Conservation (phyloP, 176 grass and related monocot species). For the Ananas comosus region DNA sequence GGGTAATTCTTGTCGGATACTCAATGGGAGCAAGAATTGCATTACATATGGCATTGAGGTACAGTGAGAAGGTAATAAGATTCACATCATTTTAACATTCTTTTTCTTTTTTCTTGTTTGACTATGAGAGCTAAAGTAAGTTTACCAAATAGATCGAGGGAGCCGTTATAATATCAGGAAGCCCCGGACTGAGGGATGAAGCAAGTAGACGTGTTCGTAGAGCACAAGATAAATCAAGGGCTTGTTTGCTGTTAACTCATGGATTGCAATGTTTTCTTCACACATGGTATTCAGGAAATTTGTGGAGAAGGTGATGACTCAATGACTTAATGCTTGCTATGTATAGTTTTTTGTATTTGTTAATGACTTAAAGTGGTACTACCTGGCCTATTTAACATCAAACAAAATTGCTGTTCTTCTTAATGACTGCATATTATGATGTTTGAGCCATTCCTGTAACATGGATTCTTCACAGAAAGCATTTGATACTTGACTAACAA, state of each 20-base stretch:
- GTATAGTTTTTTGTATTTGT: conserved; percentile 14
- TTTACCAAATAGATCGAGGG: conserved; percentile 52
- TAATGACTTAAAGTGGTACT: neutral
- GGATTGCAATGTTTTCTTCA: conserved; percentile 71
- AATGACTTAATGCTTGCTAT: neutral
- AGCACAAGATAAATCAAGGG: conserved; percentile 71
- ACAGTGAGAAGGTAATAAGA: conserved; percentile 57
- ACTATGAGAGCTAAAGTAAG: conserved; percentile 19
- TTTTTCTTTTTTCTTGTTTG: conserved; percentile 4
- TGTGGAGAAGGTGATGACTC: conserved; percentile 64
- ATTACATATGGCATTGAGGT: conserved; percentile 68
- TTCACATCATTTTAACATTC: neutral
- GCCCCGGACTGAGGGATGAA: conserved; percentile 72
- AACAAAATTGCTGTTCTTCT: neutral
- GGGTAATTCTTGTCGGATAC: conserved; percentile 68
- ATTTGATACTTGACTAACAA: conserved; percentile 1
- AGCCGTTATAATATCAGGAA: conserved; percentile 85
- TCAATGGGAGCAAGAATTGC: conserved; percentile 98
- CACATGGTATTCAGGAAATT: conserved; percentile 66
- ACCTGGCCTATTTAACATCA: neutral
- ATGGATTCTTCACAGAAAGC: neutral
- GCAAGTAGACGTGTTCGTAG: conserved; percentile 36
- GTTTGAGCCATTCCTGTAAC: neutral
- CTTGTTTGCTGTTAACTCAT: conserved; percentile 45
- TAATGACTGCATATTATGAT: neutral